Evolutionary conservation across 2,329 filamentous ascomycete species (phyloP), one percentile per base, ranked within the genome.

Genomic region (Nigrospora osmanthi): DNA sequence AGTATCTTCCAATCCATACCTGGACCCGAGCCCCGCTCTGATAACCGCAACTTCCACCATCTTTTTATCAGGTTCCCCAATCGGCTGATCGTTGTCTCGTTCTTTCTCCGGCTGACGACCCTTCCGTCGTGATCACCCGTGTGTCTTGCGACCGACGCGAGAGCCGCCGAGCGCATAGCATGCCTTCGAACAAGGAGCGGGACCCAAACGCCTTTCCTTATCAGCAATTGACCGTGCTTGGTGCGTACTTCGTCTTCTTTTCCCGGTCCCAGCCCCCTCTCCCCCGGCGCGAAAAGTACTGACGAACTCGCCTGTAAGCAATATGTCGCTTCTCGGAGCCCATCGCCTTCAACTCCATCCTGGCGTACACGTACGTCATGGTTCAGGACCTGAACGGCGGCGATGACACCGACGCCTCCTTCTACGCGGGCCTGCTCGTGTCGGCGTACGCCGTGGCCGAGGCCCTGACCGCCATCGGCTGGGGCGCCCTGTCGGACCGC

Each of bases 351-450:
- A 67, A 65, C 52, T 70, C 67, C 10, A 70, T 70, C 52, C 57
- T 69, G 37, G 64, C 67, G 34, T 70, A 70, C 53, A 66, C 65
- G 4, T 70, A 62, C 48, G 58, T 62, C 6, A 69, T 70, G 66
- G 65, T 68, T 6, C 50, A 59, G 44, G 62, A 68, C 40, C 56
- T 73, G 35, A 56, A 64, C 43, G 61, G 56, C 35, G 62, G 56
- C 28, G 60, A 66, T n/a, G 57, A 59, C 14, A 58, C 54, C 40
- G 55, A 70, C 32, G 64, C 69, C 14, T 59, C 64, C 23, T 78
- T 79, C 61, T 72, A 71, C 58, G 60, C 69, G 17, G 73, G 74
- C 11, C 67, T 80, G 11, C 59, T 70, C 10, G 63, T 70, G 17
- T 69, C 66, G 11, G 67, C 67, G 13, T 70, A 69, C 43, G 66